Base-by-base conservation (phyloP, 371 early-diverging fungal genomes). In the Mucor piriformis region DNA sequence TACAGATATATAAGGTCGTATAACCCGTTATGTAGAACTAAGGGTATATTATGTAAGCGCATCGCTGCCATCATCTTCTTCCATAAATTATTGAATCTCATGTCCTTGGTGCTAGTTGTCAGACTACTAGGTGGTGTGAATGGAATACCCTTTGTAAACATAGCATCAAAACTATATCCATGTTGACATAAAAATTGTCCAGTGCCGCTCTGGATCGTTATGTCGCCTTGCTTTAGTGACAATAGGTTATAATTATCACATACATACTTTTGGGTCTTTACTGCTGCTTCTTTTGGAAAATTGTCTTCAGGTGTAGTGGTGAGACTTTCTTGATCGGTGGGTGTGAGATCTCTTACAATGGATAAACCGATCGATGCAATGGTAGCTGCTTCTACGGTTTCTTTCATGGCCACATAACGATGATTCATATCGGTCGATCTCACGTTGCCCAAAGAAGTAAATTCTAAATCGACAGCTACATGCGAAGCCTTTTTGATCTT, bases 21-120 rank as follows among this genome's bases (percentile, higher is more conserved):
- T 20, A 95, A 72, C 0, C 97, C 98, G 69, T 96, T 95, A 79
- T 97, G 98, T 0, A 94, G 77, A 5, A 95, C 82, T 10, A 95
- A 59, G 0, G 92, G 90, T 3, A 83, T 76, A 4, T 66, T 69
- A 5, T 72, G 66, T 0, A 66, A 49, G 12, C 54, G 54, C 10
- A 76, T 27, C 0, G 59, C 27, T 0, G 15, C 16, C 12, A 83
- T 56, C 3, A 86, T 67, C 6, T 74, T 69, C 27, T 65, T 53
- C 59, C 81, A 84, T 1, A 81, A 20, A 0, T 57, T 25, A 1
- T 11, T 10, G 3, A 64, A 33, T 43, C n/a, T 43, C 6, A n/a
- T 27, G 23, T 46, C 35, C 35, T 11, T 20, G 12, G 58, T 66
- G 21, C 3, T 32, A 21, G 24, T 48, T 8, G 37, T 15, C 32